Base-by-base conservation (phyloP, 345 rosid species). In the Corchorus olitorius region DNA sequence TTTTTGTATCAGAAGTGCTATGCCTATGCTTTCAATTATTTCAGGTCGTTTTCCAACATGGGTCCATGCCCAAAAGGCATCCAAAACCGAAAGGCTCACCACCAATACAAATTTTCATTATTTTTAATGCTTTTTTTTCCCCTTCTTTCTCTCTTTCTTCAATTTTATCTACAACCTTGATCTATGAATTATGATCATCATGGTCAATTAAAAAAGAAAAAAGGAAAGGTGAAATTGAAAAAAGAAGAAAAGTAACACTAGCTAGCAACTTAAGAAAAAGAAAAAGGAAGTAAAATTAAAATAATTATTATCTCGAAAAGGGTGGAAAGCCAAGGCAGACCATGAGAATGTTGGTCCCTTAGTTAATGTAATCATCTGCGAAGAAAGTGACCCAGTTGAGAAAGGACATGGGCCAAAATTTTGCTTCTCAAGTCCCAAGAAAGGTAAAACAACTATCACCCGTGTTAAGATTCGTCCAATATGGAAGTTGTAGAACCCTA, bases 291-390 rank as follows among this genome's bases (percentile, higher is more conserved):
- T 55, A 39, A 39, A 3, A 27, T 27, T 27, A 27, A 60, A 75
- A 75, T n/a, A n/a, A 70, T 74, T 49, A 53, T 76, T 34, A 37
- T 52, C 20, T 77, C 17, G 68, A 75, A 78, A 80, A 68, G 70
- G 79, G 82, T 19, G 74, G 78, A 78, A 27, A 79, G 81, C 76
- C 79, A 80, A 75, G 6, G 27, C 27, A 39, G 43, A 73, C 81
- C 87, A 83, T 81, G 83, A 78, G 88, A 82, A 85, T 85, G 87
- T 80, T 83, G 86, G 88, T 72, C 76, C 83, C 81, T 77, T 55
- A 14, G 82, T 68, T 76, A 70, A 83, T 78, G 84, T 75, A 65
- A 80, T 76, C 71, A 66, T 71, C 75, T 49, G 79, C 69, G 78
- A 64, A 64, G 84, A 77, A 68, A 81, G 80, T 78, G 87, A 71